Percentiles rank a stretch among this genome's conserved stretches.
phyloP scores from a whole-genome alignment of 768 basidiomycete species.

The Basidioascus undulatus region DNA sequence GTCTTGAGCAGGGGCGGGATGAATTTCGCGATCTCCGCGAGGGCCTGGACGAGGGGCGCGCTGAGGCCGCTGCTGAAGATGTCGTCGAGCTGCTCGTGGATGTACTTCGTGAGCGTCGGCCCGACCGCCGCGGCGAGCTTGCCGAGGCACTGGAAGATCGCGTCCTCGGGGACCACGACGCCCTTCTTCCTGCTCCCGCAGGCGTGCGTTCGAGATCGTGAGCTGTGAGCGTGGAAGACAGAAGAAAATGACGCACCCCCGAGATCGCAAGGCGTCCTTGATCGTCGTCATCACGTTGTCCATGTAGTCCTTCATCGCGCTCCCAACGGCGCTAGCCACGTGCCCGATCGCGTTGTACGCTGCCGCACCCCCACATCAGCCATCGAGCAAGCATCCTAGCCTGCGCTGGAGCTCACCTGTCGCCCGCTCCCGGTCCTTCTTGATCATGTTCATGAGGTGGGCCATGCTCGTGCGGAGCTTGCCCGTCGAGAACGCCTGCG shows the following conservation, averaged over 20 bases:
- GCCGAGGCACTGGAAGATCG: conserved; percentile 91
- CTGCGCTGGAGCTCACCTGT: conserved; percentile 46
- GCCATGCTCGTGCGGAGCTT: conserved; percentile 87
- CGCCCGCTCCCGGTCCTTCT: conserved; percentile 67
- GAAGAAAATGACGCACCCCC: conserved; percentile 36
- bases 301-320: conserved; percentile 87
- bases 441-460: conserved; percentile 63
- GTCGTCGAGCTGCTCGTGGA: conserved; percentile 87
- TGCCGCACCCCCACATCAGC: too few species aligned
- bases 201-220: background rate
- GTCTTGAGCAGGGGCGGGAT: conserved; percentile 77
- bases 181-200: conserved; percentile 52
- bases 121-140: conserved; percentile 91
- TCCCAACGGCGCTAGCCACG: conserved; percentile 68
- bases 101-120: conserved; percentile 75
- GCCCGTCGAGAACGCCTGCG: conserved; percentile 68
- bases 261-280: conserved; percentile 60
- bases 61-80: conserved; percentile 90
- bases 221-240: background rate
- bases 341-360: conserved; percentile 94
- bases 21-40: conserved; percentile 56
- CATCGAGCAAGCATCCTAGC: too few species aligned
- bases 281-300: conserved; percentile 74
- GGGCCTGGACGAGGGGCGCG: conserved; percentile 60
- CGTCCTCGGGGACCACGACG: conserved; percentile 73